A percentile compares a stretch with the other conserved stretches of the same genome.
Conservation (phyloP, 345 rosid genomes). For the Aethionema arabicum region DNA sequence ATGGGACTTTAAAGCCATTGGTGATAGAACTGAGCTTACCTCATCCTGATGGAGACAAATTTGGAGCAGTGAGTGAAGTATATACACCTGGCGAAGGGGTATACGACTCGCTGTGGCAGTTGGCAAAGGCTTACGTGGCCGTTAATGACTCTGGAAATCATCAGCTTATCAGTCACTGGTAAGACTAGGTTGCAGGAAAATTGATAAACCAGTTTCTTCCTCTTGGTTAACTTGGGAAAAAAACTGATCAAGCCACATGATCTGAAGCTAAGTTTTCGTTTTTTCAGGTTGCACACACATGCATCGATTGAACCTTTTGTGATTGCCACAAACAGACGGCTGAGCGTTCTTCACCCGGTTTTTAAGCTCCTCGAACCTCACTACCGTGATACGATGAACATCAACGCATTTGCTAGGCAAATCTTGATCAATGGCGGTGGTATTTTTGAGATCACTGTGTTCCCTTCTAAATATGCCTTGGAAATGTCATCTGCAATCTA, state of each 20-base stretch:
- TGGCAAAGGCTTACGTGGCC: conserved; percentile 86
- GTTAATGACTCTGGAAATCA: conserved; percentile 88
- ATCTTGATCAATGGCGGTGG: conserved; percentile 65
- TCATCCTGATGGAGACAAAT: conserved; percentile 59
- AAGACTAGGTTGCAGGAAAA: conserved; percentile 20
- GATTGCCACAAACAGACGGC: conserved; percentile 73
- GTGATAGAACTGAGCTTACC: conserved; percentile 84
- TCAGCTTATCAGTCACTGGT: conserved; percentile 96
- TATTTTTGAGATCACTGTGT: conserved; percentile 57
- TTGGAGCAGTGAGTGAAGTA: conserved; percentile 63
- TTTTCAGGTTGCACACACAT: conserved; percentile 66
- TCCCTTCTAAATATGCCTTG: conserved; percentile 60
- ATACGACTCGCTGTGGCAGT: conserved; percentile 69
- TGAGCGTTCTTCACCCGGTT: conserved; percentile 78
- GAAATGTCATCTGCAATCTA: conserved; percentile 57
- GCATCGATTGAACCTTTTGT: conserved; percentile 68
- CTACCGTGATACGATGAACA: conserved; percentile 79
- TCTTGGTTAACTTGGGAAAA: not conserved
- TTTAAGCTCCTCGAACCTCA: conserved; percentile 76
- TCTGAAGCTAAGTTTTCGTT: conserved; percentile 2
- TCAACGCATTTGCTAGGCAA: conserved; percentile 63
- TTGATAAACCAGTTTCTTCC: too few species aligned
- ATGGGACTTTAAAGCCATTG: conserved; percentile 80
- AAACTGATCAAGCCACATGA: not conserved
- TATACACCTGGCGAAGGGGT: conserved; percentile 72